Percentiles rank a stretch among this genome's conserved stretches.
Evolutionary conservation across 441 rosid species (phyloP).

Genomic region (Gossypium schwendimanii): DNA sequence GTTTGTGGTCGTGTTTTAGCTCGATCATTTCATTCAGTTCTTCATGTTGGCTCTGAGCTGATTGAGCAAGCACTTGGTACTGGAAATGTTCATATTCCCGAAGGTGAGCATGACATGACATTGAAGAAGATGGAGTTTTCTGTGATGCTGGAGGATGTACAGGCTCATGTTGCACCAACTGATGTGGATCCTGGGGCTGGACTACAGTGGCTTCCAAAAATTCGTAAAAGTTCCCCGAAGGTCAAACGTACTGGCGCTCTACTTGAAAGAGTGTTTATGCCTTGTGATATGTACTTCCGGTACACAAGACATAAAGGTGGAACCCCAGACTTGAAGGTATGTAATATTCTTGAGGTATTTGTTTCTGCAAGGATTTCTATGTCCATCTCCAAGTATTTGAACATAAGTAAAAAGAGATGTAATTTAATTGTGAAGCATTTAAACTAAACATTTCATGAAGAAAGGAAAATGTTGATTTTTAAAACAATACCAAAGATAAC

Average conservation of each 20-base stretch:
- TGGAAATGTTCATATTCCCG: slow-evolving; percentile 51
- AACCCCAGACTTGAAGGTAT: slow-evolving; percentile 89
- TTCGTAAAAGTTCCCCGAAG: slow-evolving; percentile 73
- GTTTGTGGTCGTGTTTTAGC: slow-evolving; percentile 94
- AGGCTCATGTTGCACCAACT: slow-evolving; percentile 99
- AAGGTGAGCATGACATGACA: slow-evolving; percentile 76
- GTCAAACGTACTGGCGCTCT: slow-evolving; percentile 96
- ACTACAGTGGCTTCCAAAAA: slow-evolving; percentile 95
- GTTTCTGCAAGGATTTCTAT: slow-evolving; percentile 10
- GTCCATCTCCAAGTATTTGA: not conserved
- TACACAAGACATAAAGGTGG: slow-evolving; percentile 96
- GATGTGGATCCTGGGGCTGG: slow-evolving; percentile 99
- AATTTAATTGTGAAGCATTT: not conserved
- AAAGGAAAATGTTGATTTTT: not conserved
- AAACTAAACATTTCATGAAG: not conserved
- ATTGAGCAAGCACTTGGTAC: slow-evolving; percentile 69
- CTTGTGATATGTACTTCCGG: slow-evolving; percentile 93
- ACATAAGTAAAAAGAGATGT: not conserved
- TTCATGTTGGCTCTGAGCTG: slow-evolving; percentile 71
- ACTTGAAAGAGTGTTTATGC: slow-evolving; percentile 96
- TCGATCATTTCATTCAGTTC: slow-evolving; percentile 80
- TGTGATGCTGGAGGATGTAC: slow-evolving; percentile 95
- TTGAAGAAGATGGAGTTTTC: slow-evolving; percentile 90
- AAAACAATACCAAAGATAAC: not conserved
- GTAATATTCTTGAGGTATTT: slow-evolving; percentile 13